A percentile compares a stretch with the other conserved stretches of the same genome.
Conservation (phyloP, 2,329 filamentous ascomycete species). For the Fusarium guadeloupense region DNA sequence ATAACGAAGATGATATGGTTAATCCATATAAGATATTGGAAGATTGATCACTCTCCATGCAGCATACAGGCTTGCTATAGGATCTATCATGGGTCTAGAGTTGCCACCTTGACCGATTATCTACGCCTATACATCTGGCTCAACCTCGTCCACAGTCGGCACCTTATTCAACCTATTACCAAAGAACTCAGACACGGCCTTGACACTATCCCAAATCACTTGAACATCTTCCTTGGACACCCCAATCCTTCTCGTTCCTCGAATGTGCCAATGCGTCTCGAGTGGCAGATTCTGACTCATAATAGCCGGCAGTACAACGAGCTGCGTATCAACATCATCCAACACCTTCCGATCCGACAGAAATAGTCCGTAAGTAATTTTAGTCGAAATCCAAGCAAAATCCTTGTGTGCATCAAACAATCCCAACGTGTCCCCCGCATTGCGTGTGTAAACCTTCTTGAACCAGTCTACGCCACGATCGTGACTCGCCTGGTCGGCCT, state of each 20-base stretch:
- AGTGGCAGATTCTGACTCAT: constrained; percentile 65
- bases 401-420: constrained; percentile 51
- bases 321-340: constrained; percentile 62
- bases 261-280: constrained; percentile 64
- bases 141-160: constrained; percentile 44
- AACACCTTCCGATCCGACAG: constrained; percentile 65
- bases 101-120: too few species aligned
- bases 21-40: too few species aligned
- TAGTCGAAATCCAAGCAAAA: constrained; percentile 59
- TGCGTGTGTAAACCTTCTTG: constrained; percentile 63
- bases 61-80: too few species aligned
- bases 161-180: constrained; percentile 37
- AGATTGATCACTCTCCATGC: too few species aligned
- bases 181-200: constrained; percentile 40
- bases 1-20: too few species aligned
- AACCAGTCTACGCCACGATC: constrained; percentile 65
- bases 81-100: too few species aligned
- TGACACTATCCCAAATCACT: constrained; percentile 40
- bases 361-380: constrained; percentile 68
- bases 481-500: constrained; percentile 64
- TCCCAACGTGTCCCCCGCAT: constrained; percentile 50
- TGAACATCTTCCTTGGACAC: constrained; percentile 42
- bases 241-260: constrained; percentile 42
- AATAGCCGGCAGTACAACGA: constrained; percentile 63
- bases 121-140: constrained; percentile 36